A percentile compares a stretch with the other conserved stretches of the same genome.
Evolutionary conservation across 768 basidiomycete species (phyloP).

Genomic region (Russula dissimulans): DNA sequence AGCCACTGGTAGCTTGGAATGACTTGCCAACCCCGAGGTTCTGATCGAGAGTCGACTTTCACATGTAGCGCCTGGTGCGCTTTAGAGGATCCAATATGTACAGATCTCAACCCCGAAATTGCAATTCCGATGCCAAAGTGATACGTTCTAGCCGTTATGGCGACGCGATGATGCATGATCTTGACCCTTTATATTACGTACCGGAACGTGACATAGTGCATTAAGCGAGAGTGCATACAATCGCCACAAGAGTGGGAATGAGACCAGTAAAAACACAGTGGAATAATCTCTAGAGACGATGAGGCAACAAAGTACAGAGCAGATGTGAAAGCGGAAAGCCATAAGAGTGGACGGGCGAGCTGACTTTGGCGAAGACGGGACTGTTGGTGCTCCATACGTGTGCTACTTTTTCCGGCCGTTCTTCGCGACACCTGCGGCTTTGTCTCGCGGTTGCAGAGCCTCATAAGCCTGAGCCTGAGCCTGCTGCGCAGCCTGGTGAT

Average conservation of each 20-base stretch:
- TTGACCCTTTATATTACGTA: background rate
- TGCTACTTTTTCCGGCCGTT: conserved; percentile 36
- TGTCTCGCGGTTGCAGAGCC: conserved; percentile 19
- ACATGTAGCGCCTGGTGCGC: background rate
- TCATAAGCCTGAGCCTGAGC: conserved; percentile 1
- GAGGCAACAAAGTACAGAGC: conserved; percentile 9
- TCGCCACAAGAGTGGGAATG: background rate
- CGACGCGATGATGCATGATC: background rate
- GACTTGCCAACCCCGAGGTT: conserved; percentile 57
- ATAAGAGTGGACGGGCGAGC: conserved; percentile 21
- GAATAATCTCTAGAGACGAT: background rate
- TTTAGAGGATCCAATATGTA: background rate
- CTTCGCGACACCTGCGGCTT: conserved; percentile 27
- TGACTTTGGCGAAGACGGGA: background rate
- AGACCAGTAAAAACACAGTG: conserved; percentile 2
- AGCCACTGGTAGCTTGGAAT: conserved; percentile 63
- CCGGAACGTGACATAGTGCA: background rate
- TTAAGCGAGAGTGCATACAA: background rate
- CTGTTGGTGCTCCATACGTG: too few species aligned
- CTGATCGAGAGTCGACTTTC: conserved; percentile 24
- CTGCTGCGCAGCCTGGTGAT: conserved; percentile 19
- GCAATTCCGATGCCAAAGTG: background rate
- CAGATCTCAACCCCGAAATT: background rate
- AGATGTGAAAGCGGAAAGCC: conserved; percentile 19
- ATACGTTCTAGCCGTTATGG: background rate